These are phyloP conservation scores for Cercospora brassicicola DNA, from an alignment of 2,329 filamentous ascomycete genomes.

Conservation along the genomic window DNA sequence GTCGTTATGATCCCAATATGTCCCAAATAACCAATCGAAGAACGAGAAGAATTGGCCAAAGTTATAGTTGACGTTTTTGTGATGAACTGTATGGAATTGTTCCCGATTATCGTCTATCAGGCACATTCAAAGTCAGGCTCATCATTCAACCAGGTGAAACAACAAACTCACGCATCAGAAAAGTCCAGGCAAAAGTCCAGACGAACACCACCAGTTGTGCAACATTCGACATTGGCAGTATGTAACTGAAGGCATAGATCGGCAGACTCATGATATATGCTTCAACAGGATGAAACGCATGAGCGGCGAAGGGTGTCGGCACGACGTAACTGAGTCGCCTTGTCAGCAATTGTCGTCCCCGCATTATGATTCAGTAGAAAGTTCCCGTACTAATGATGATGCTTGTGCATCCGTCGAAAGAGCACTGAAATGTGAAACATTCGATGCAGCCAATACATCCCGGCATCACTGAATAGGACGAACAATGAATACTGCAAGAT, in stretches of 20 bases:
- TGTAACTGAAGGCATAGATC: neutral
- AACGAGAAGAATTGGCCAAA: neutral
- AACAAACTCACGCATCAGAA: neutral
- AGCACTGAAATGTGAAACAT: neutral
- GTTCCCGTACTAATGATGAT: neutral
- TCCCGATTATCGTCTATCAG: neutral
- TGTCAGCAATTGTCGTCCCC: neutral
- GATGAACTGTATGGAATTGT: neutral
- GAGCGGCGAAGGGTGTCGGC: neutral
- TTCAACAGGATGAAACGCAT: neutral
- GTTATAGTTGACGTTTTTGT: slow-evolving; percentile 2
- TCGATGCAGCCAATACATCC: slow-evolving; percentile 3
- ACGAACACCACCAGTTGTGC: neutral
- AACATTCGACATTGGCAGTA: neutral
- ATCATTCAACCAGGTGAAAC: neutral
- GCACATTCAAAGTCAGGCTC: neutral
- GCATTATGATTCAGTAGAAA: neutral
- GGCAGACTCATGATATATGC: neutral
- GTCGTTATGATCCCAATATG: neutral
- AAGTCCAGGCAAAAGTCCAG: neutral
- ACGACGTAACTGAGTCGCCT: neutral
- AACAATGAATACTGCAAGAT: neutral
- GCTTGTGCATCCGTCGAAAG: neutral
- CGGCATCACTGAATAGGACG: neutral
- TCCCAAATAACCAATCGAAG: neutral